Evolutionary conservation across 1,139 yeast species (phyloP), one percentile per base, ranked within the genome.

Genomic region (Saccharomyces hybrid): DNA sequence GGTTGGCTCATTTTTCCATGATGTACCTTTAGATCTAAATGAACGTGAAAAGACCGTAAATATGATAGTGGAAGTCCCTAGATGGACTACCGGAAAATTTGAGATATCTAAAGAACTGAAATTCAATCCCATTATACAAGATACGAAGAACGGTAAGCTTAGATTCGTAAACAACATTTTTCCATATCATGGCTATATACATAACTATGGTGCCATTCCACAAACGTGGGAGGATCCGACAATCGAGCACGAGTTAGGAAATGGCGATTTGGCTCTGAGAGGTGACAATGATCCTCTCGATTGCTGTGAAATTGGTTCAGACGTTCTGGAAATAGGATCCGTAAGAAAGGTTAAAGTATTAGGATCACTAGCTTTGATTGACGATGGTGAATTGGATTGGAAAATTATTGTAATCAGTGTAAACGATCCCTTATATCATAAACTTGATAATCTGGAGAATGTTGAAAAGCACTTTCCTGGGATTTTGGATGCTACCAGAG

Each of bases 341-440:
- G 78, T 88, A 47, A 95, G 95, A 60, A 86, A 84, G 71, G 97
- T 90, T 61, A 93, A 93, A 76, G 84, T 93, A 4, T 78, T 93
- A 58, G 99, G 99, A 54, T 88, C 91, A 58, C 79, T 93, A 79
- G 98, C 97, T 5, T 78, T 93, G 66, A 84, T 93, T 60, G 99
- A 93, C 69, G 98, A 91, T 73, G 98, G 97, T 62, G 99, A 93
- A 75, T 80, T 96, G 57, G 99, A 93, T 75, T 93, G 99, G 99
- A 93, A 93, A 76, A 79, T 93, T 59, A 84, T 93, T 64, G 96
- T 82, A 51, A 88, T 93, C 62, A 91, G 90, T 66, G 79, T 81
- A 58, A 78, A 81, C 60, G 98, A 93, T 71, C 91, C 95, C 55
- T 75, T 88, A 68, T 91, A 96, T 48, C 63, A 81, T 47, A 79